Evolutionary conservation across 2,329 filamentous ascomycete genomes (phyloP).

Genomic region (Trichoderma arundinaceum): DNA sequence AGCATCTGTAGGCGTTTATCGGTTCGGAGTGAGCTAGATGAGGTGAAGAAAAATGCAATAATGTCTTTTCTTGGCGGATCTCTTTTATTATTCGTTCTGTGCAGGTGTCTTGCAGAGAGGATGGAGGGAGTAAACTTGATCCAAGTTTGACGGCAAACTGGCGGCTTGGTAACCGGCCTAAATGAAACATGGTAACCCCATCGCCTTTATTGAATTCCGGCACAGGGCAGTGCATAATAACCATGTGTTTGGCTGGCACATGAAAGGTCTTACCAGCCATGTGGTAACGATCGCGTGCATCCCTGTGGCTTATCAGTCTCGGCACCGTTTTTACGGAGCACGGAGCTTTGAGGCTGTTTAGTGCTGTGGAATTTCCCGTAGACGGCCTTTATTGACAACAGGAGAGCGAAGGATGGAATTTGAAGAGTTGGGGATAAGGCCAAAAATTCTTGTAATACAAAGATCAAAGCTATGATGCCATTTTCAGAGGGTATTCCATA

Average conservation of each 20-base stretch:
- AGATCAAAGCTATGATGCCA: neutral
- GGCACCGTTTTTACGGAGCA: too few species aligned
- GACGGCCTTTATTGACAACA: neutral
- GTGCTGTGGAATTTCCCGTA: neutral
- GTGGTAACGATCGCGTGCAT: conserved; percentile 18
- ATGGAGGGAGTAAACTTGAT: too few species aligned
- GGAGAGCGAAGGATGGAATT: too few species aligned
- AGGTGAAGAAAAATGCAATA: too few species aligned
- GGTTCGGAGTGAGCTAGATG: too few species aligned
- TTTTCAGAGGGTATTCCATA: neutral
- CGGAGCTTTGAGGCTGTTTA: neutral
- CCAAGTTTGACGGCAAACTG: too few species aligned
- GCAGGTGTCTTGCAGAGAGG: too few species aligned
- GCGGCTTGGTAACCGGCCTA: too few species aligned
- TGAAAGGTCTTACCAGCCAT: conserved; percentile 15
- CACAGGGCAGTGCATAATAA: neutral
- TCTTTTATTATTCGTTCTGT: too few species aligned
- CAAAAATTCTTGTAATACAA: neutral
- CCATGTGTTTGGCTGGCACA: conserved; percentile 21
- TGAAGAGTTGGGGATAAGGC: neutral
- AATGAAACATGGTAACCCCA: neutral
- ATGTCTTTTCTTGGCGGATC: too few species aligned
- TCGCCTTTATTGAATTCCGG: neutral
- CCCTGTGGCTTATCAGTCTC: conserved; percentile 6
- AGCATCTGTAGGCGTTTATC: too few species aligned